Percentiles rank a stretch among this genome's conserved stretches.
Conservation (phyloP, 768 basidiomycete species). For the Rhodotorula graminis region DNA sequence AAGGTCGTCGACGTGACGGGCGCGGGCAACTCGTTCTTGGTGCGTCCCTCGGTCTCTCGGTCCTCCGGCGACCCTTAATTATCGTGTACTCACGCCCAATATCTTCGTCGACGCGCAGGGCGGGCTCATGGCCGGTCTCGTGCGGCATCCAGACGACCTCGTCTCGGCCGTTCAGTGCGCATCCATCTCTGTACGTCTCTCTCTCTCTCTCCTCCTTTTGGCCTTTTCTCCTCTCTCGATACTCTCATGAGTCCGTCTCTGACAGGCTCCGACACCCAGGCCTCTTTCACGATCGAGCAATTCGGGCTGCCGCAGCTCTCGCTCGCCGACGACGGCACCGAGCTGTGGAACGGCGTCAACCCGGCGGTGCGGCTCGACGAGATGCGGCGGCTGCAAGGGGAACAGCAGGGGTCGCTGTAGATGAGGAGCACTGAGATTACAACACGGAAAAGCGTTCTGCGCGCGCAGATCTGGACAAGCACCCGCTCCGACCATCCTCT, state of each 20-base stretch:
- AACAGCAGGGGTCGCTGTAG: not conserved
- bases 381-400: not conserved
- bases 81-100: no score
- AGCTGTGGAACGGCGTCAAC: slow-evolving; percentile 67
- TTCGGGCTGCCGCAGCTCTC: slow-evolving; percentile 59
- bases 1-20: slow-evolving; percentile 80
- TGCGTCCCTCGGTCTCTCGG: slow-evolving; percentile 45
- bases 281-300: slow-evolving; percentile 79
- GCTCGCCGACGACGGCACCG: slow-evolving; percentile 30
- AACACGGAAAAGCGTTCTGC: not conserved
- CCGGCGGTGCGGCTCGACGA: slow-evolving; percentile 47
- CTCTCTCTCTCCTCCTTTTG: not conserved
- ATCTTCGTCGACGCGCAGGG: slow-evolving; percentile 25
- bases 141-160: slow-evolving; percentile 27
- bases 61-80: no score
- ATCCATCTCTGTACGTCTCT: slow-evolving; percentile 55
- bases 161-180: slow-evolving; percentile 64
- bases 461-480: not conserved
- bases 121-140: slow-evolving; percentile 38
- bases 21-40: slow-evolving; percentile 89
- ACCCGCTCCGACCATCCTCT: no score
- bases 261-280: slow-evolving; percentile 41
- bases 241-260: no score
- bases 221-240: no score
- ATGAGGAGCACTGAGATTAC: not conserved